Conservation (phyloP, 345 rosid species). For the Eucalyptus pumila region DNA sequence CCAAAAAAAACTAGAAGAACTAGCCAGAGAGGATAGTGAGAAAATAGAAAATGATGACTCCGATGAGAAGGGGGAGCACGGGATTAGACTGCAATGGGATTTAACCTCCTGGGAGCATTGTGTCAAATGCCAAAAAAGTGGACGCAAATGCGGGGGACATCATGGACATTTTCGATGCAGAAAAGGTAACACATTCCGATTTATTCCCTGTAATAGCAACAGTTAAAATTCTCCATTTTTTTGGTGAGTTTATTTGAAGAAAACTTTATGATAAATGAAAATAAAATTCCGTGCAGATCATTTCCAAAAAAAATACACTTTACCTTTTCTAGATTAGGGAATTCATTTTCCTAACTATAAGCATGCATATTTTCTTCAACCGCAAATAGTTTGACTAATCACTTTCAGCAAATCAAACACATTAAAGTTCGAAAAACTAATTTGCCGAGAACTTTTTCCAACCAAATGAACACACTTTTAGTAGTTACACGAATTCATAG, state of each 20-base stretch:
- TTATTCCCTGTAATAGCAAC: background rate
- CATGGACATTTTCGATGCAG: background rate
- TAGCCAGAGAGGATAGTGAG: too few relatives aligned
- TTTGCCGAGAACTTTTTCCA: fast-evolving
- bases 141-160: background rate
- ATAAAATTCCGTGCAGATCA: too few relatives aligned
- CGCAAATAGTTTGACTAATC: background rate
- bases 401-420: background rate
- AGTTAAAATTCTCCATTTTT: background rate
- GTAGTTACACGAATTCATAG: background rate
- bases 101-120: background rate
- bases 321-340: background rate
- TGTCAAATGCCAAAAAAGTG: background rate
- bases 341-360: background rate
- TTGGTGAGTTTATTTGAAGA: too few relatives aligned
- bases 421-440: too few relatives aligned
- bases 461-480: background rate
- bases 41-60: fast-evolving
- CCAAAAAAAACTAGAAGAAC: fast-evolving
- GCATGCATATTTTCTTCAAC: too few relatives aligned
- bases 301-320: fast-evolving
- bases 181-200: background rate
- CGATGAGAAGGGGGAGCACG: background rate
- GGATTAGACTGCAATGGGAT: background rate
- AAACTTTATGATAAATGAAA: too few relatives aligned